Evolutionary conservation across 2,329 filamentous ascomycete genomes (phyloP).

Genomic region (Epichloe gansuensis): DNA sequence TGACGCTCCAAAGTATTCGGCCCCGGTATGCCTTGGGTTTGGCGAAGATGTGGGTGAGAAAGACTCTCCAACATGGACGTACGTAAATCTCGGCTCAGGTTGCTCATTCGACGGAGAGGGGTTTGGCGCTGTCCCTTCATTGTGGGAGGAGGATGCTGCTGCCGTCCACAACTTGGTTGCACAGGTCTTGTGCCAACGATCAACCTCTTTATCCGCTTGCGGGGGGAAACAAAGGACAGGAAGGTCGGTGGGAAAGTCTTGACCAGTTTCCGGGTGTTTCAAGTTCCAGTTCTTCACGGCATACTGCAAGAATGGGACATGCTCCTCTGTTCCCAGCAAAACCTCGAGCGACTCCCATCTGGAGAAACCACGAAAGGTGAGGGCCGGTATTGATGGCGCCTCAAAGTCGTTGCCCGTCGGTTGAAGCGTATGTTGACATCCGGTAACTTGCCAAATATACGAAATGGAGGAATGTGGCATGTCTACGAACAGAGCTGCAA

Average conservation of each 20-base stretch:
- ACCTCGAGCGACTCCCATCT: constrained; percentile 91
- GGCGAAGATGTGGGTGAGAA: constrained; percentile 15
- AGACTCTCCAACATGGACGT: constrained; percentile 21
- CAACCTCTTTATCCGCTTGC: constrained; percentile 64
- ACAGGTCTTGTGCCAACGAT: constrained; percentile 73
- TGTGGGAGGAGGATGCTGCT: constrained; percentile 19
- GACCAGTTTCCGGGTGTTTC: constrained; percentile 59
- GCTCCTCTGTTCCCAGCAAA: constrained; percentile 74
- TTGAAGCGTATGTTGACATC: constrained; percentile 79
- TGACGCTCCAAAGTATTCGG: constrained; percentile 21
- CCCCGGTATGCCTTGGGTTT: constrained; percentile 18
- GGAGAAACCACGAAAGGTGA: constrained; percentile 75
- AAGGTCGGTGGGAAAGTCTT: constrained; percentile 48
- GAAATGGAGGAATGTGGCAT: constrained; percentile 65
- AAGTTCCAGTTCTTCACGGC: constrained; percentile 69
- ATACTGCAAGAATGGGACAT: constrained; percentile 70
- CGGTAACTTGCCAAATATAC: constrained; percentile 83
- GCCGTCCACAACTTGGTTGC: constrained; percentile 57
- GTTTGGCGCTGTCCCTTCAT: constrained; percentile 5
- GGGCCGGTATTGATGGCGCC: constrained; percentile 64
- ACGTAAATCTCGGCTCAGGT: constrained; percentile 24
- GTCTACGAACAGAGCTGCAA: constrained; percentile 58
- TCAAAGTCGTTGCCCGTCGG: constrained; percentile 61
- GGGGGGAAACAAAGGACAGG: constrained; percentile 54
- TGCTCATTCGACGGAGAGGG: constrained; percentile 16